Evolutionary conservation across 768 basidiomycete genomes (phyloP), one percentile per base, ranked within the genome.

Genomic region (Candolleomyces eurysporus): DNA sequence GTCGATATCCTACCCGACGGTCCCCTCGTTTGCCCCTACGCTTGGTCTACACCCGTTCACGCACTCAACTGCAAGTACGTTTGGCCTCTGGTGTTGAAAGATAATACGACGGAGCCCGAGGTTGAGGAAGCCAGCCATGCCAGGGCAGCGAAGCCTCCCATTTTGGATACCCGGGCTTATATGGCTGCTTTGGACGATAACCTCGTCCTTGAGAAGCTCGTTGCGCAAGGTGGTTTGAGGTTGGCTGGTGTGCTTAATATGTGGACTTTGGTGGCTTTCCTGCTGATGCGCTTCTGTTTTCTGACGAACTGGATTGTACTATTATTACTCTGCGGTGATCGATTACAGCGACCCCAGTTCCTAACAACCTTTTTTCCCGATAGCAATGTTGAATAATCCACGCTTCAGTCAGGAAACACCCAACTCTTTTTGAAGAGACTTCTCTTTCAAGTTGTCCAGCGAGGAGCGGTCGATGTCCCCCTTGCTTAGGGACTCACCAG

Each of bases 21-120:
- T 2, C 65, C 69, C 8, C 68, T 74, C 2, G 71, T 92, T 22
- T 95, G 93, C 68, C 93, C 94, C 0, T 88, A 87, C 67, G 77
- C 82, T 49, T 97, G 94, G 94, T 84, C 88, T 0, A 74, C 83
- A 60, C 82, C 87, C 0, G 80, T 91, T 59, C 89, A 94, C 68
- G 68, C 77, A 51, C 82, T 96, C 64, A 94, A 94, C 75, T 96
- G 95, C 77, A 82, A 87, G 6, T 72, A 94, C 58, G 82, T 91
- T 6, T 95, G 92, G 88, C 94, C 95, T 0, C 71, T 76, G 58
- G 88, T 80, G 60, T 31, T 56, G 9, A 57, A 40, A 61, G 46
- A 16, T 26, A 53, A 16, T 13, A 16, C 4, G 7, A 14, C 48
- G 10, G 7, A 26, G 21, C 10, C 52, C 32, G 17, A 32, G 52